Conservation (phyloP, 441 rosid species). For the Geranium incanum region DNA sequence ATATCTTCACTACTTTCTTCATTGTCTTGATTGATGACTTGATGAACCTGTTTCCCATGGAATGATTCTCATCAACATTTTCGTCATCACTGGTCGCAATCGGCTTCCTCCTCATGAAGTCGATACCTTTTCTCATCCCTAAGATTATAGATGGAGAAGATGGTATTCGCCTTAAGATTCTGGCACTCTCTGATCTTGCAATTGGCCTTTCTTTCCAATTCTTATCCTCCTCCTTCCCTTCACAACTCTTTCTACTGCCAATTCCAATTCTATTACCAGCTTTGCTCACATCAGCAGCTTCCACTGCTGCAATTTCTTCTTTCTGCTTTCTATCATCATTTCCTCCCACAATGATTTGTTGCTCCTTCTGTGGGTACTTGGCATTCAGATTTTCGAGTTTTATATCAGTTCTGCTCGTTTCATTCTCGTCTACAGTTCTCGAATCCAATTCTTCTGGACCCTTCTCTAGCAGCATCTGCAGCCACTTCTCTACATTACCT, state of each 20-base stretch:
- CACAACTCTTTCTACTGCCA: constrained; percentile 36
- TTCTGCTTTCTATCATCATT: constrained; percentile 12
- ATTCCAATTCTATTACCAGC: constrained; percentile 12
- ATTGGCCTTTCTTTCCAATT: constrained; percentile 41
- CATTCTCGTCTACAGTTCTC: constrained; percentile 23
- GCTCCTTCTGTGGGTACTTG: constrained; percentile 45
- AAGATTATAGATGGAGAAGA: constrained; percentile 79
- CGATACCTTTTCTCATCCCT: constrained; percentile 71
- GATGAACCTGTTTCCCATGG: constrained; percentile 49
- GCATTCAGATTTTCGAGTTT: constrained; percentile 43
- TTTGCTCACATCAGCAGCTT: constrained; percentile 23
- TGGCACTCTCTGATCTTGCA: constrained; percentile 71
- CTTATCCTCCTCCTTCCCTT: constrained; percentile 36
- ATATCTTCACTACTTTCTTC: constrained; percentile 58
- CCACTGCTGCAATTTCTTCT: constrained; percentile 26
- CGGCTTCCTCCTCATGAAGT: constrained; percentile 70
- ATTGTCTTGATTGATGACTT: constrained; percentile 62
- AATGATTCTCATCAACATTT: constrained; percentile 33
- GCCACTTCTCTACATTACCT: constrained; percentile 92
- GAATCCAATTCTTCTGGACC: constrained; percentile 36
- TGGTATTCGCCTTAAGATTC: constrained; percentile 63
- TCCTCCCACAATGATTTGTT: too few species aligned
- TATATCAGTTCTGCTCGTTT: constrained; percentile 38
- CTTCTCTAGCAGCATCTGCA: constrained; percentile 61
- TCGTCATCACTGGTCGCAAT: constrained; percentile 45